These are phyloP conservation scores for Auxenochlorella protothecoides DNA, from an alignment of 139 green algal species.

Conservation along the genomic window DNA sequence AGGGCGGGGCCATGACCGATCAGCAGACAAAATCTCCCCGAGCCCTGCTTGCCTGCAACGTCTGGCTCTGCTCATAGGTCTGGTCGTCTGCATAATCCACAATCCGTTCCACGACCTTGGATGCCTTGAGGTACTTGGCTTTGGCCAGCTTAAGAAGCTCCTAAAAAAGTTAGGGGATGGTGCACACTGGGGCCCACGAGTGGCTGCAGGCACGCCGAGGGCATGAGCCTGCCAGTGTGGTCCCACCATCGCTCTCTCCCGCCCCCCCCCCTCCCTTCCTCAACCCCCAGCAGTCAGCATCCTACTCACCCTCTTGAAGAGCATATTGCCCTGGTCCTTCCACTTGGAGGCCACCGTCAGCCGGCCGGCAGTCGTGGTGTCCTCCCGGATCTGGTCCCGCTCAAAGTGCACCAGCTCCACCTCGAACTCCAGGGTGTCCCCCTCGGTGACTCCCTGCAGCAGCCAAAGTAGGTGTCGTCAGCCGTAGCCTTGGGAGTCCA, in stretches of 20 bases:
- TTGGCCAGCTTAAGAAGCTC: slow-evolving; percentile 3
- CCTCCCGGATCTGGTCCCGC: slow-evolving; percentile 36
- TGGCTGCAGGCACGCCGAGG: no score
- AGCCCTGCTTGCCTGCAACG: neutral
- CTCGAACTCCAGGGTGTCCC: slow-evolving; percentile 46
- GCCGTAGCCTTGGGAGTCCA: no score
- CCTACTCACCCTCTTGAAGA: slow-evolving; percentile 34
- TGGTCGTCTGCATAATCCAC: neutral
- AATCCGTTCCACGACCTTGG: slow-evolving; percentile 13
- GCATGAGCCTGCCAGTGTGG: no score
- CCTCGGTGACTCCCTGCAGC: slow-evolving; percentile 4
- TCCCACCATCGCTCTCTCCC: no score
- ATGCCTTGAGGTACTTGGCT: slow-evolving; percentile 22
- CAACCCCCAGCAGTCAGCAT: neutral
- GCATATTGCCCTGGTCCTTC: slow-evolving; percentile 53
- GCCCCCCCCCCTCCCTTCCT: neutral
- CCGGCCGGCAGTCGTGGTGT: slow-evolving; percentile 30
- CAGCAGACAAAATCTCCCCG: neutral
- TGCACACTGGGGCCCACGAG: neutral
- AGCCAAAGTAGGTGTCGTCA: neutral
- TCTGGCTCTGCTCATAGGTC: neutral
- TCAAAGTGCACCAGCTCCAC: slow-evolving; percentile 60
- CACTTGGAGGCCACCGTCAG: slow-evolving; percentile 30
- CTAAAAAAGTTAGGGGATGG: neutral
- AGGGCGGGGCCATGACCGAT: neutral